Evolutionary conservation across 495 filamentous ascomycete species (phyloP).

Genomic region (Aspergillus bridgeri): DNA sequence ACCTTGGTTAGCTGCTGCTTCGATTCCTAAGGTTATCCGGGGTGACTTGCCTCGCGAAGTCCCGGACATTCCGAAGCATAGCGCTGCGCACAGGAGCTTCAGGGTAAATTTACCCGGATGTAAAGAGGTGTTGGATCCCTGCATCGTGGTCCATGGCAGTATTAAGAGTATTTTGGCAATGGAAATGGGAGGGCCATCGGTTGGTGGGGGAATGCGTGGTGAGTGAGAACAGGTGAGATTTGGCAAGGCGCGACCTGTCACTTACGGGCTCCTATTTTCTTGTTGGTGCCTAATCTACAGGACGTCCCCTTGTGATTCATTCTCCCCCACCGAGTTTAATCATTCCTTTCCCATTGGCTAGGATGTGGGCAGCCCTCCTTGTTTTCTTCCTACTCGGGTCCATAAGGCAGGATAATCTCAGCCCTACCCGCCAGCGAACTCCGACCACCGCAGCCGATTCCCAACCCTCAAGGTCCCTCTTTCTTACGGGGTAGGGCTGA

Average conservation of each 20-base stretch:
- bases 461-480: not conserved
- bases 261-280: not conserved
- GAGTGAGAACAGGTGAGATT: not conserved
- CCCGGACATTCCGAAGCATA: conserved; percentile 20
- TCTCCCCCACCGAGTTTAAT: not conserved
- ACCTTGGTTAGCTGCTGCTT: not conserved
- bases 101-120: conserved; percentile 1
- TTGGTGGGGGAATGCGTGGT: not conserved
- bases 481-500: not conserved
- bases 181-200: not conserved
- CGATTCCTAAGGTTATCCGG: too few relatives aligned
- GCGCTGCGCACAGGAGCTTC: conserved; percentile 15
- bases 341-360: not conserved
- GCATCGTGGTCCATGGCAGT: not conserved
- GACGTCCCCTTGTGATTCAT: not conserved
- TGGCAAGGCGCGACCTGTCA: not conserved
- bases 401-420: not conserved
- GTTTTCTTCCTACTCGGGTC: too few relatives aligned
- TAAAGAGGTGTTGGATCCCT: not conserved
- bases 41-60: conserved; percentile 15
- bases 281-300: too few relatives aligned
- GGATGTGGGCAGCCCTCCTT: not conserved
- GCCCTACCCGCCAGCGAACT: not conserved
- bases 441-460: not conserved
- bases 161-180: not conserved